Evolutionary conservation across 352 stramenopile genomes (phyloP), one percentile per base, ranked within the genome.

Genomic region (Phytophthora pisi): DNA sequence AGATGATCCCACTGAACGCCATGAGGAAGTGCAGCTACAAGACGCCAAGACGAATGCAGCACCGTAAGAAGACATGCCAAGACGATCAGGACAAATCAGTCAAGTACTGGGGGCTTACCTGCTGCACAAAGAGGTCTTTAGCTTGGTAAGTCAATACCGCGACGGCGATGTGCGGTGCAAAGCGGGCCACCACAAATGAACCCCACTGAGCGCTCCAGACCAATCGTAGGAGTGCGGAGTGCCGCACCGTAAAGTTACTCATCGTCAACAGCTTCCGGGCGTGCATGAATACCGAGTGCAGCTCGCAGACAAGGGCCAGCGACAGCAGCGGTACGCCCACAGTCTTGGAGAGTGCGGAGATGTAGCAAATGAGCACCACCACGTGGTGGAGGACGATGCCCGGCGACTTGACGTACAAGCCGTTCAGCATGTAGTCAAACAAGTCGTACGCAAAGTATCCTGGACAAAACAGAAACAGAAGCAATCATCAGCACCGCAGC

Each of bases 381-480:
- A 89, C 82, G 69, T 93, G 86, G 60, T 93, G 86, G 28, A 82
- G 56, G 26, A 93, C 72, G 58, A 93, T 90, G 26, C 78, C 79
- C 8, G 83, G 82, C 0, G 83, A 73, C 64, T 92, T 92, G 69
- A 89, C 73, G 63, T 93, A 91, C 38, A 93, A 64, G 0, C 81
- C 70, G 43, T 93, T 81, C 26, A 92, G 72, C 69, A 91, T 65
- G 42, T 85, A 93, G 64, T 93, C 86, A 80, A 82, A 90, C 52
- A 92, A 78, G 51, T 93, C 86, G 56, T 93, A 92, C n/a, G 79
- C 82, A 67, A 93, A 93, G 64, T 93, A 93, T 15, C 86, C 71
- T 78, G 30, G 31, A 11, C 31, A 38, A 38, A 13, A 30, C 3
- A 38, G 11, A 72, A 47, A 13, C n/a, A 64, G 3, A 26, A 30